Base-by-base conservation (phyloP, 345 rosid species). In the Acer saccharum region DNA sequence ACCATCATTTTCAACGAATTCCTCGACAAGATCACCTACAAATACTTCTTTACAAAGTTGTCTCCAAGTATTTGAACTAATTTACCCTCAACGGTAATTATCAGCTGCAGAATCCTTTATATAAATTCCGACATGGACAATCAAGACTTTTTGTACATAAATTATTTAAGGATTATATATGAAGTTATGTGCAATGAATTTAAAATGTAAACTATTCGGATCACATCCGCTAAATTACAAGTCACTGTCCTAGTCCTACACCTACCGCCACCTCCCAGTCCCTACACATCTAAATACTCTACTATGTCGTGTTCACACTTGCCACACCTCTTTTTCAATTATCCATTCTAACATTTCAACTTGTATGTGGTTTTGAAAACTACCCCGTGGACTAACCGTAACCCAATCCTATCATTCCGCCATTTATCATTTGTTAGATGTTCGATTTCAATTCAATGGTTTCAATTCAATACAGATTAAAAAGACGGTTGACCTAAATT, bases 241-340 rank as follows among this genome's bases (percentile, higher is more conserved):
- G 88, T 83, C 86, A 79, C 76, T 76, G 85, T 63, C 81, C 75
- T 16, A 64, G 85, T 63, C 81, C 75, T 16, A 64, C 80, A 75
- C 84, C 86, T 12, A 77, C 79, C 83, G 18, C 84, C 77, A 54
- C 83, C 80, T 4, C 58, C 10, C 8, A 16, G n/a, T 54, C 58
- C 25, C 64, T 52, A 71, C 58, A 71, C 35, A 18, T 35, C 17
- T 12, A 7, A 18, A 43, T 12, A 10, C 4, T 64, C 74, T 23
- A 23, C 70, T 17, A 20, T 63, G 68, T 72, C 74, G 81, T 76
- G 89, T 88, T 80, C 89, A 88, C 86, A 86, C 87, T 16, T 16
- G 6, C 50, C 23, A 3, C 75, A 8, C 21, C 3, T 50, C 20
- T 46, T 70, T 41, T 43, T 43, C 17, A 2, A 4, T 35, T 35